Evolutionary conservation across 2,329 filamentous ascomycete species (phyloP).

Genomic region (Gyromitra esculenta): DNA sequence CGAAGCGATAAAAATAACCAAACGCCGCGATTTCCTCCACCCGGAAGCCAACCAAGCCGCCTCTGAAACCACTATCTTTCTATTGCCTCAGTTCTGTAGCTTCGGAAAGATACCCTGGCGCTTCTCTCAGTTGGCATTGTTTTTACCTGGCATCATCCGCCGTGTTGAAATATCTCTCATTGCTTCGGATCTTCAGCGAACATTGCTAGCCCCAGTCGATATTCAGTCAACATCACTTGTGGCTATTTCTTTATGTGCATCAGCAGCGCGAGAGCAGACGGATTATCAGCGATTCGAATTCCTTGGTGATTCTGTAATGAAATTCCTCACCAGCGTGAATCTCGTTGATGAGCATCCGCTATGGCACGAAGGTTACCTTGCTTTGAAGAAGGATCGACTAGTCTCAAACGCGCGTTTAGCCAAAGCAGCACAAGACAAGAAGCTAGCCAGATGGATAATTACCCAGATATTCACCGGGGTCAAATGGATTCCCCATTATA

Average conservation of each 20-base stretch:
- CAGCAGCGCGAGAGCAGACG: conserved; percentile 67
- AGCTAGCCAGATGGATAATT: conserved; percentile 78
- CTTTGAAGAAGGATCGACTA: conserved; percentile 72
- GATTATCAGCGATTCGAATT: conserved; percentile 90
- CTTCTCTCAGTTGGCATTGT: conserved; percentile 66
- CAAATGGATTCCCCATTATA: conserved; percentile 77
- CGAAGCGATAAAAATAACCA: conserved; percentile 52
- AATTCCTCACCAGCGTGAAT: conserved; percentile 75
- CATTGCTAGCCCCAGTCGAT: conserved; percentile 65
- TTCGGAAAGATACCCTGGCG: conserved; percentile 52
- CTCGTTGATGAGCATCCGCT: conserved; percentile 69
- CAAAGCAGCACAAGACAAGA: conserved; percentile 69
- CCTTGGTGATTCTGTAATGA: conserved; percentile 84
- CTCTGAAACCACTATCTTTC: conserved; percentile 41
- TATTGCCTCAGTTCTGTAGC: conserved; percentile 50
- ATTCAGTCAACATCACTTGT: conserved; percentile 63
- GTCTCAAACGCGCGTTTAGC: conserved; percentile 80
- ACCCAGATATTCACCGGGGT: conserved; percentile 72
- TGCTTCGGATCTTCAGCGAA: conserved; percentile 69
- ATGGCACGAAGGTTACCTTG: conserved; percentile 81
- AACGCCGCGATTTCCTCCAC: conserved; percentile 55
- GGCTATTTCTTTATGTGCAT: conserved; percentile 74
- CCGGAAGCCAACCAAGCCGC: conserved; percentile 39
- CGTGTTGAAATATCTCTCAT: conserved; percentile 73
- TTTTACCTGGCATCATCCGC: conserved; percentile 78